Evolutionary conservation across 2,329 filamentous ascomycete species (phyloP).

Genomic region (Ophiostoma sp.): DNA sequence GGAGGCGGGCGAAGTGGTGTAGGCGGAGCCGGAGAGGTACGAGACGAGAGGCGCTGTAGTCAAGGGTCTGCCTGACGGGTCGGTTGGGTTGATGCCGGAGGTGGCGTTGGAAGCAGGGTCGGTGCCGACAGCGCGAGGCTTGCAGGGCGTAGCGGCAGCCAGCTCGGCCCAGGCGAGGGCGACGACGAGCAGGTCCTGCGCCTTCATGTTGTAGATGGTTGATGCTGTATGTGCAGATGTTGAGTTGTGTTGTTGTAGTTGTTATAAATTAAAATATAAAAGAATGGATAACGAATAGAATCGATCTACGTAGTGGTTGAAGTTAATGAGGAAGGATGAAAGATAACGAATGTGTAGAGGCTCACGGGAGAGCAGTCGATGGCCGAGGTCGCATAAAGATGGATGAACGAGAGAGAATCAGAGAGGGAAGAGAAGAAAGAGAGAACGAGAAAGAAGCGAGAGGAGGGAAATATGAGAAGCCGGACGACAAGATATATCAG

Average conservation of each 20-base stretch:
- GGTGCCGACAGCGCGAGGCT: neutral
- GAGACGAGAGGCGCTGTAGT: neutral
- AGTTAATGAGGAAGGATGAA: neutral
- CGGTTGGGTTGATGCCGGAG: neutral
- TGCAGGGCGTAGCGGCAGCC: neutral
- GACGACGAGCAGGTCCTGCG: constrained; percentile 7
- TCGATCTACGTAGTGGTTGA: neutral
- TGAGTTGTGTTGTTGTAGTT: neutral
- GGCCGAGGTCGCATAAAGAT: constrained; percentile 7
- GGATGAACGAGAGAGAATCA: neutral
- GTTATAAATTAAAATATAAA: neutral
- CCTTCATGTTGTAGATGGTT: neutral
- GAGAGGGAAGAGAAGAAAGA: neutral
- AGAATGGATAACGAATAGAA: neutral
- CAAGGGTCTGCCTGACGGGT: neutral
- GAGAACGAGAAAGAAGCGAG: neutral
- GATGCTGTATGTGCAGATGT: neutral
- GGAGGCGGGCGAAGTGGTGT: neutral
- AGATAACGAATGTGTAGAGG: constrained; percentile 12
- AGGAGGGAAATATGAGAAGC: neutral
- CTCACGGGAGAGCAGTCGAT: constrained; percentile 1
- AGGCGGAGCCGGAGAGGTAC: constrained; percentile 9
- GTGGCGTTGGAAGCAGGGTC: neutral
- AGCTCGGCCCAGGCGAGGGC: constrained; percentile 6
- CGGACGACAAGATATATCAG: constrained; percentile 12